Base-by-base conservation (phyloP, 1,139 yeast genomes). In the Candida frijolesensis region DNA sequence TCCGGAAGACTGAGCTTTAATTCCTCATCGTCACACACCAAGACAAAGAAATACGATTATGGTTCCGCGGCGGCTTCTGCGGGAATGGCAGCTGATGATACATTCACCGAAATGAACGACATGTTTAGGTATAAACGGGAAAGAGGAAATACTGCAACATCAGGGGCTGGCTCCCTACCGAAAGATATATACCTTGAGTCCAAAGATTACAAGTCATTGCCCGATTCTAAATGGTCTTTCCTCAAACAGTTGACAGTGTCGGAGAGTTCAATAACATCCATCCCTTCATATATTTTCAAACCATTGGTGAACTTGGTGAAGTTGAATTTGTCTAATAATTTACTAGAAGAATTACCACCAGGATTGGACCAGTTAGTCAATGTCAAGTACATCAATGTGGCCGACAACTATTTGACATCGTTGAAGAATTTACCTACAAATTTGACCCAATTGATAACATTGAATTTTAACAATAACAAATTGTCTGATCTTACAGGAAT, bases 161-260 rank as follows among this genome's bases (percentile, higher is more conserved):
- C 50, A 42, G 62, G 60, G 52, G 67, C 70, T 42, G 68, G 70
- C 56, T 62, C 72, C 55, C 51, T 63, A 49, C 65, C 66, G 15
- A 59, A 62, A 45, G 71, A 65, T 29, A 42, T 37, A 6, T 19
- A 29, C 12, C 25, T 47, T 16, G 46, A 42, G 6, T 37, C 29
- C 3, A 59, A 57, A 48, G 55, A 58, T 45, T 64, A 65, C 48
- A 63, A 60, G 30, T 51, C 55, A n/a, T 64, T 76, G 39, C 69
- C 76, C 12, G 76, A 76, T 9, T 51, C 61, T 22, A 78, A 78
- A 58, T 84, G 89, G 89, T 69, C 71, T 29, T 70, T 74, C 30
- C 66, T 84, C 45, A 80, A 80, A 52, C 87, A 84, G 63, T 68
- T 84, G 43, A 80, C 85, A 1, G 71, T 85, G 8, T 65, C 82